A percentile compares a stretch with the other conserved stretches of the same genome.
phyloP scores from a whole-genome alignment of 805 yeast genomes.

The Cyberlindnera mycetangii region DNA sequence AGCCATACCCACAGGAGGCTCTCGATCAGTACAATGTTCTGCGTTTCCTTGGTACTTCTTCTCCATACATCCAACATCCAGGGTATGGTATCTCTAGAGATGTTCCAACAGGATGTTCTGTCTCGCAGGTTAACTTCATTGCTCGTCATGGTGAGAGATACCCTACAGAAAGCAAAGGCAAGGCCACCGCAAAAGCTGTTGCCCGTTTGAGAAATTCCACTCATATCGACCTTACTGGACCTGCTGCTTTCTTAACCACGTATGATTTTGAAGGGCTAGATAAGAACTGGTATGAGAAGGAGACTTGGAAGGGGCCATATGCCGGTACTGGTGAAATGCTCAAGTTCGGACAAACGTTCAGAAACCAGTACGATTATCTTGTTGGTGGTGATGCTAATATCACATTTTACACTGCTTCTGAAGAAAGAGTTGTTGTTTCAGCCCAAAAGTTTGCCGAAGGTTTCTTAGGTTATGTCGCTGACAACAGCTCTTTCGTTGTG shows the following conservation, averaged over 20 bases:
- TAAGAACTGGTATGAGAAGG: constrained; percentile 44
- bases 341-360: constrained; percentile 46
- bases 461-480: constrained; percentile 38
- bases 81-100: constrained; percentile 54
- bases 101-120: constrained; percentile 46
- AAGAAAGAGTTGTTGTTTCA: constrained; percentile 53
- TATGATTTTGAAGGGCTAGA: constrained; percentile 45
- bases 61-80: constrained; percentile 48
- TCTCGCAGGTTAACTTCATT: constrained; percentile 52
- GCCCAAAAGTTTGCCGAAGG: constrained; percentile 58
- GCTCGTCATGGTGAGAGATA: constrained; percentile 61
- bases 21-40: constrained; percentile 45
- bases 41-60: constrained; percentile 48
- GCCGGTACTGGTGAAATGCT: constrained; percentile 50
- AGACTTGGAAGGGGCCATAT: constrained; percentile 48
- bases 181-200: constrained; percentile 13
- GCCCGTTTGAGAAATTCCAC: constrained; percentile 38
- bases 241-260: constrained; percentile 30
- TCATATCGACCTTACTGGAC: constrained; percentile 14
- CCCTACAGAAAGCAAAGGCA: constrained; percentile 33
- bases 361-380: constrained; percentile 47
- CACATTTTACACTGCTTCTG: constrained; percentile 54
- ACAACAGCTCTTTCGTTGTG: constrained; percentile 38
- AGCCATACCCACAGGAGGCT: constrained; percentile 31
- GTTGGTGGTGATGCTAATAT: constrained; percentile 30